Conservation (phyloP, 495 filamentous ascomycete species). For the Ramalina intermedia region DNA sequence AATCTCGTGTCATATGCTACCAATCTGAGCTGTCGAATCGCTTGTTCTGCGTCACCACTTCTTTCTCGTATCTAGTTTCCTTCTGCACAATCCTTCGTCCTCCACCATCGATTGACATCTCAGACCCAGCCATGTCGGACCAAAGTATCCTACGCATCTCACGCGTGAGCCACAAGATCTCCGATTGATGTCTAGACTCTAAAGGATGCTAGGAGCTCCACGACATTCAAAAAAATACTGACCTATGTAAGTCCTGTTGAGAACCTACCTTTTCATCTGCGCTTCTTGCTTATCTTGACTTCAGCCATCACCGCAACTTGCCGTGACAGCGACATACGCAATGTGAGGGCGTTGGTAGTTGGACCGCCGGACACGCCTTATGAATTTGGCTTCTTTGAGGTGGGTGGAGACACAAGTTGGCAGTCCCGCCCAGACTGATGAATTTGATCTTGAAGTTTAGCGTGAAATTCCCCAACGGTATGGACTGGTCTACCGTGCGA, state of each 20-base stretch:
- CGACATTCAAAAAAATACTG: conserved; percentile 59
- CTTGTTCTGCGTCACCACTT: background rate
- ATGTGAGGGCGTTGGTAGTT: conserved; percentile 77
- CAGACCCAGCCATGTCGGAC: conserved; percentile 48
- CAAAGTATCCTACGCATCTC: conserved; percentile 78
- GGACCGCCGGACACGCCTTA: conserved; percentile 93
- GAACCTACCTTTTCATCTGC: background rate
- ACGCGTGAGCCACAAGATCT: conserved; percentile 37
- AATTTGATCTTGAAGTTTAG: conserved; percentile 18
- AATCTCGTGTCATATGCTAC: too few species aligned
- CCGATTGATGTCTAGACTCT: conserved; percentile 13
- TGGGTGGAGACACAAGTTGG: conserved; percentile 16
- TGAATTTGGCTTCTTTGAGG: conserved; percentile 95
- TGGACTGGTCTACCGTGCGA: background rate
- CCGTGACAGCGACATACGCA: conserved; percentile 72
- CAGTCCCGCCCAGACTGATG: background rate
- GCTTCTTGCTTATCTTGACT: conserved; percentile 3
- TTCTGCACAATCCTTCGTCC: background rate
- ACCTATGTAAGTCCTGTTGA: conserved; percentile 51
- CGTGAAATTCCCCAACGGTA: conserved; percentile 24
- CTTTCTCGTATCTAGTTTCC: background rate
- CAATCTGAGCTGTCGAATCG: too few species aligned
- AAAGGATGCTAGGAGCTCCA: conserved; percentile 50
- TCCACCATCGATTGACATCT: background rate
- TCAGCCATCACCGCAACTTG: conserved; percentile 75